Conservation (phyloP, 208 protist species). For the Spongospora subterranea region DNA sequence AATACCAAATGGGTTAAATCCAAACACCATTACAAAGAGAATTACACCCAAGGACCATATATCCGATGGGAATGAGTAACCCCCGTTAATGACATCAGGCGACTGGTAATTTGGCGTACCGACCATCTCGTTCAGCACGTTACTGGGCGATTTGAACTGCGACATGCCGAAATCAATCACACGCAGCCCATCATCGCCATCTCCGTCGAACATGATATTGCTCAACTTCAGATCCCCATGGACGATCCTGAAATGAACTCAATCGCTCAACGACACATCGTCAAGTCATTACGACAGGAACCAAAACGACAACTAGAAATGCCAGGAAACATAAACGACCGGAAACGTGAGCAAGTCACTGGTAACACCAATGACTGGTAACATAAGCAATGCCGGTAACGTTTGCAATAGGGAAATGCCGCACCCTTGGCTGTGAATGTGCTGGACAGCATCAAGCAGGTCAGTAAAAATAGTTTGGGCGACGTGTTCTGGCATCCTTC, state of each 20-base stretch:
- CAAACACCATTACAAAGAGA: conserved; percentile 51
- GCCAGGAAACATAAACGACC: too few relatives aligned
- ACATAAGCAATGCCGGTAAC: background rate
- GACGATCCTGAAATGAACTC: background rate
- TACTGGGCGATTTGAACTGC: background rate
- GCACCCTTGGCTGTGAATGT: background rate
- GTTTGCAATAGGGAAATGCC: background rate
- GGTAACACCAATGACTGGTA: background rate
- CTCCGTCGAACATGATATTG: conserved; percentile 47
- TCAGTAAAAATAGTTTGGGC: background rate
- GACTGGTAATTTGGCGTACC: conserved; percentile 41
- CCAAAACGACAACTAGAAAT: too few relatives aligned
- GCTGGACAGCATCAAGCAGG: conserved; percentile 16
- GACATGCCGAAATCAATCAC: conserved; percentile 53
- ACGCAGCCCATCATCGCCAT: background rate
- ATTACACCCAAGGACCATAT: conserved; percentile 22
- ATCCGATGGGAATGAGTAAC: conserved; percentile 17
- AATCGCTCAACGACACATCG: background rate
- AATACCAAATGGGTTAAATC: conserved; percentile 50
- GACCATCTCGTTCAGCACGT: background rate
- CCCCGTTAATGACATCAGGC: background rate
- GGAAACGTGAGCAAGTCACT: background rate
- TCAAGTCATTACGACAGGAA: background rate
- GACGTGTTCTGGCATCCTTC: background rate
- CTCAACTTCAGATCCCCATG: conserved; percentile 51